These are phyloP conservation scores for Narthecium ossifragum DNA, from an alignment of 106 monocot genomes.

Conservation along the genomic window DNA sequence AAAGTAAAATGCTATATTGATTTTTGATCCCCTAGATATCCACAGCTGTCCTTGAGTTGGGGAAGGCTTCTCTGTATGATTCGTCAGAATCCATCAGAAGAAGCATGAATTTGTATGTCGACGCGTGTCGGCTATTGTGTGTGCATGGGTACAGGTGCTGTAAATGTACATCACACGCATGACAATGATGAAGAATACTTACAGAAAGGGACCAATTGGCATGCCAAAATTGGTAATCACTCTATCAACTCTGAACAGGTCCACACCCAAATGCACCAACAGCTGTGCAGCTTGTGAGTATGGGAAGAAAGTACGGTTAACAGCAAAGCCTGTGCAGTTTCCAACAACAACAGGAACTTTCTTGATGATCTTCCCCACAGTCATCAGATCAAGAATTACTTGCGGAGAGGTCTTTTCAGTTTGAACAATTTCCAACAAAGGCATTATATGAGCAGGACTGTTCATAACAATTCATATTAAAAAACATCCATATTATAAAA, in stretches of 20 bases:
- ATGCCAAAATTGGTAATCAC: slow-evolving; percentile 86
- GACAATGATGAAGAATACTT: slow-evolving; percentile 27
- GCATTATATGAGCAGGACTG: slow-evolving; percentile 99
- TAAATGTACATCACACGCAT: no score
- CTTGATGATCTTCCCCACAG: slow-evolving; percentile 76
- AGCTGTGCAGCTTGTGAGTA: slow-evolving; percentile 66
- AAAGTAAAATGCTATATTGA: no score
- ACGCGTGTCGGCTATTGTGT: no score
- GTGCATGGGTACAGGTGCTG: no score
- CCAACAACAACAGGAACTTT: slow-evolving; percentile 93
- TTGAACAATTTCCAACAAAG: slow-evolving; percentile 92
- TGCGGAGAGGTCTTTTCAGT: slow-evolving; percentile 87
- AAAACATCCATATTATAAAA: no score
- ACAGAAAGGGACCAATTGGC: slow-evolving; percentile 99
- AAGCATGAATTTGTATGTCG: no score
- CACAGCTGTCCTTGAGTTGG: no score
- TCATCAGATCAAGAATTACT: slow-evolving; percentile 91
- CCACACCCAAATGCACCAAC: slow-evolving; percentile 71
- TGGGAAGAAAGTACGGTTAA: slow-evolving; percentile 93
- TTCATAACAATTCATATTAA: no score
- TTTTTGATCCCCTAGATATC: no score
- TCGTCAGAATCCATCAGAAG: no score
- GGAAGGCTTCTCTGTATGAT: no score
- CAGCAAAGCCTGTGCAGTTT: slow-evolving; percentile 96
- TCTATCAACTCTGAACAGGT: slow-evolving; percentile 77